Evolutionary conservation across 495 filamentous ascomycete genomes (phyloP), one percentile per base, ranked within the genome.

Genomic region (Mytilinidion resinicola): DNA sequence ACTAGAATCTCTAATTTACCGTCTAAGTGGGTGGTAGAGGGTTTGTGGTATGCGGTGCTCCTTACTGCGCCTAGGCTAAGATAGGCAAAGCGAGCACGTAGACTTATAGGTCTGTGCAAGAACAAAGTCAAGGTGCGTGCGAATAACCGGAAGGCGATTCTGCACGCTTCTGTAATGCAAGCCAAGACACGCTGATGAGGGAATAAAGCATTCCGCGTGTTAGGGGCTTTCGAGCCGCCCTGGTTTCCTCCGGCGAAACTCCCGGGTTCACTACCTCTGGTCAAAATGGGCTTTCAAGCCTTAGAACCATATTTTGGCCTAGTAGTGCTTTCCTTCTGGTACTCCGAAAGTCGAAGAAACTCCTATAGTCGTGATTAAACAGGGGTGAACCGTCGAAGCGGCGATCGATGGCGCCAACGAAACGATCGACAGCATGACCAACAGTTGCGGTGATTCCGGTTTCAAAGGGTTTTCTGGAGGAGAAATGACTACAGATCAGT

Each of bases 401-500:
- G 35, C 39, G 41, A 47, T 56, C 21, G 52, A 42, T 38, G 36
- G 52, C 35, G 15, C 43, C 39, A 25, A 55, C 52, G 52, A 55
- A 55, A 55, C 25, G 21, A 56, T 56, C 53, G 39, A 56, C 21
- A 56, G 53, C 42, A 47, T 36, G 25, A 48, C 53, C 38, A 56
- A 56, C 53, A 47, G 12, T 5, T 39, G 39, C n/a, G 53, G n/a
- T 21, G 38, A 33, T 20, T 17, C 35, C n/a, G 21, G 46, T 36
- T 14, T 19, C 46, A 20, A 35, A 44, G 42, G 15, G 57, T 64
- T 47, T 64, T 41, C 51, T 55, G 19, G 50, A 46, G 57, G 39
- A 58, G 48, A 64, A 64, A 64, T 61, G 47, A 34, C 39, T 60
- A 38, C n/a, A 64, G 52, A 59, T 50, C 56, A 64, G 57, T 55